Evolutionary conservation across 495 filamentous ascomycete species (phyloP).

Genomic region (Penicillium waksmanii): DNA sequence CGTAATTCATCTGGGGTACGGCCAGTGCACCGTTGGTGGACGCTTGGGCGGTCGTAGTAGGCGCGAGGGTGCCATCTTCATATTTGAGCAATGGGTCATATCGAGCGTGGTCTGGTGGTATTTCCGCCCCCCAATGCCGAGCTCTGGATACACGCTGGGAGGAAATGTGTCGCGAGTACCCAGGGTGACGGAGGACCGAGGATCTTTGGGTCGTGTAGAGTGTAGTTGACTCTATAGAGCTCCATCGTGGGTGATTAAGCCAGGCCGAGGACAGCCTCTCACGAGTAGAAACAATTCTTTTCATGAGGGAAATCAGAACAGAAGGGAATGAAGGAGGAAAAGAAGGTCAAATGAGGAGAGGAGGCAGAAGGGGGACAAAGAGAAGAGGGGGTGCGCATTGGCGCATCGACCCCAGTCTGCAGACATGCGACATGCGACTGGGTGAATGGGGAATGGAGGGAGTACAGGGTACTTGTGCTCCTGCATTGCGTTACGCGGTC

Average conservation of each 20-base stretch:
- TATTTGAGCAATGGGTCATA: neutral
- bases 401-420: constrained; percentile 27
- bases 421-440: neutral
- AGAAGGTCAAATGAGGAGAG: neutral
- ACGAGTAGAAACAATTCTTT: constrained; percentile 20
- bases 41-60: neutral
- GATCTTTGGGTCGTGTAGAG: constrained; percentile 10
- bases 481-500: constrained; percentile 7
- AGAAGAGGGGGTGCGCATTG: constrained; percentile 14
- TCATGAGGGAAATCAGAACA: constrained; percentile 20
- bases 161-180: constrained; percentile 15
- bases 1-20: neutral
- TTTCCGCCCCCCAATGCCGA: constrained; percentile 5
- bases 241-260: constrained; percentile 18
- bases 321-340: neutral
- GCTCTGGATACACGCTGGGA: neutral
- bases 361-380: neutral
- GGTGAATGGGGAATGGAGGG: neutral
- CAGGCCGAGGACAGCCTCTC: constrained; percentile 34
- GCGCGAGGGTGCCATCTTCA: neutral
- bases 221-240: constrained; percentile 9
- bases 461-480: constrained; percentile 16
- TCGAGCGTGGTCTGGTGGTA: neutral
- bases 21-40: constrained; percentile 3
- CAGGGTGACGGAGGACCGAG: neutral